phyloP scores from a whole-genome alignment of 1,284 basidiomycete genomes.

The Tylopilus orsonianus region DNA sequence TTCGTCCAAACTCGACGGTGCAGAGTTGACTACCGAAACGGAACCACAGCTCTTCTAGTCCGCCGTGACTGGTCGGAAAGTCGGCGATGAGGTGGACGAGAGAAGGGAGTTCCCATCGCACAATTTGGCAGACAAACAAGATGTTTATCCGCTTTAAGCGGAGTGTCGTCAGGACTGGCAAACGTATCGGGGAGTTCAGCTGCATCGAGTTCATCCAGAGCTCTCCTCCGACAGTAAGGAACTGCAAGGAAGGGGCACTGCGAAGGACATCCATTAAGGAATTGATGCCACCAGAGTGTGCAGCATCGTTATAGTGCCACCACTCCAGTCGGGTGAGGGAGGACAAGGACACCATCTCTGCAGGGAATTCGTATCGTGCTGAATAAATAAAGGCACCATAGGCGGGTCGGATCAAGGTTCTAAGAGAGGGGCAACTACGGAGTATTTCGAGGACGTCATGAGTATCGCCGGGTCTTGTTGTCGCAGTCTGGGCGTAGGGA shows the following conservation, averaged over 20 bases:
- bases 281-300: conserved; percentile 65
- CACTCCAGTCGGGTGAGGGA: conserved; percentile 66
- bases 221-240: conserved; percentile 57
- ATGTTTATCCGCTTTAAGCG: conserved; percentile 50
- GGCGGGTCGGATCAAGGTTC: conserved; percentile 56
- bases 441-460: conserved; percentile 44
- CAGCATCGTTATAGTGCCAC: conserved; percentile 61
- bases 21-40: conserved; percentile 50
- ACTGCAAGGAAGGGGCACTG: conserved; percentile 53
- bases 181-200: conserved; percentile 29
- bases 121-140: conserved; percentile 49
- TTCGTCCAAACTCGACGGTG: conserved; percentile 56
- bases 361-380: conserved; percentile 55
- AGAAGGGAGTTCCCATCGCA: conserved; percentile 53
- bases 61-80: conserved; percentile 28
- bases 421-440: conserved; percentile 46
- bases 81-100: conserved; percentile 42
- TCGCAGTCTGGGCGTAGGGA: conserved; percentile 54
- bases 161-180: conserved; percentile 50
- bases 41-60: conserved; percentile 43
- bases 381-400: conserved; percentile 25
- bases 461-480: conserved; percentile 33
- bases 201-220: conserved; percentile 34
- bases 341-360: conserved; percentile 43
- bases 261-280: conserved; percentile 52